Percentiles rank a stretch among this genome's conserved stretches.
Evolutionary conservation across 176 grass and related monocot species (phyloP).

Genomic region (Dactylis glomerata): DNA sequence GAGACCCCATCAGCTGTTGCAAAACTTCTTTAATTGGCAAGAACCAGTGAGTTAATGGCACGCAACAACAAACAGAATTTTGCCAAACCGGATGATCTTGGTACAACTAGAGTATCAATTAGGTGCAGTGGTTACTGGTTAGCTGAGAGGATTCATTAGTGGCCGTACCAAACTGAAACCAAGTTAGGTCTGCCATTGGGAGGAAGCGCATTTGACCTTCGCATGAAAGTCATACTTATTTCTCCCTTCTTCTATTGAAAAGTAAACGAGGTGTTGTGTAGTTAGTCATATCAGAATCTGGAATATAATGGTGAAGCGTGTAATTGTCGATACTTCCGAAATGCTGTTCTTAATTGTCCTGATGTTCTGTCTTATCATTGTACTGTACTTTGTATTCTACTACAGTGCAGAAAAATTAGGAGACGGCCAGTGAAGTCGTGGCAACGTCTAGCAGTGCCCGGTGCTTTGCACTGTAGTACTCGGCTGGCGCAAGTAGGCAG

Average conservation of each 20-base stretch:
- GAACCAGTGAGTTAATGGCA: neutral
- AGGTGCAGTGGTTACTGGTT: conserved; percentile 7
- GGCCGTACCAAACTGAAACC: neutral
- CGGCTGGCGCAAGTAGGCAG: too few relatives aligned
- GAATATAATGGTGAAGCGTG: too few relatives aligned
- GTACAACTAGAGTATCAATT: neutral
- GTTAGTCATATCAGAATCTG: too few relatives aligned
- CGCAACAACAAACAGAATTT: neutral
- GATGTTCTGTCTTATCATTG: too few relatives aligned
- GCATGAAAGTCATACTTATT: neutral
- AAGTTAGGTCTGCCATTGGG: neutral
- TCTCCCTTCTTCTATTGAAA: neutral
- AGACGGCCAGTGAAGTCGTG: too few relatives aligned
- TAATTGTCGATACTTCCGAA: too few relatives aligned
- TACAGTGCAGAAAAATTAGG: too few relatives aligned
- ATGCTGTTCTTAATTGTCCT: too few relatives aligned
- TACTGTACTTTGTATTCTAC: too few relatives aligned
- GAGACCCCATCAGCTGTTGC: neutral
- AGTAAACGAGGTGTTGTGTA: neutral
- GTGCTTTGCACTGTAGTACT: too few relatives aligned
- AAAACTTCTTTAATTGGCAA: neutral
- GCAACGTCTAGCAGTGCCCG: too few relatives aligned
- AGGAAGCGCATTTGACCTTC: neutral
- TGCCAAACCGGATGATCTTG: neutral
- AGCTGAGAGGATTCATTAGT: too few relatives aligned